These are phyloP conservation scores for Somion occarium DNA, from an alignment of 1,284 basidiomycete genomes.

Conservation along the genomic window DNA sequence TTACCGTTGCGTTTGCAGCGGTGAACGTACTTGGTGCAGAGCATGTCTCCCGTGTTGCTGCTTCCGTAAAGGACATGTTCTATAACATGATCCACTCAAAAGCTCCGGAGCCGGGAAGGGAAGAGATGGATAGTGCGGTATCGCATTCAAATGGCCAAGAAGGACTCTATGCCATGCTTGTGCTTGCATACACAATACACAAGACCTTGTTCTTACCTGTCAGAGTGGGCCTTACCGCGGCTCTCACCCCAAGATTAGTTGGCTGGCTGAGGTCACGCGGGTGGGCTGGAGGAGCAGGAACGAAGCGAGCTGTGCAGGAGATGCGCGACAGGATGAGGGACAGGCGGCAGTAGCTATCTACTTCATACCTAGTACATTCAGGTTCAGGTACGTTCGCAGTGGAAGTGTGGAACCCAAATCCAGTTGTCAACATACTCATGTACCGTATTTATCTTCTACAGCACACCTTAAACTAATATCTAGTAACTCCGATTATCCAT, in stretches of 20 bases:
- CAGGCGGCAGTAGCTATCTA: slow-evolving; percentile 19
- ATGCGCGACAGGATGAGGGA: slow-evolving; percentile 49
- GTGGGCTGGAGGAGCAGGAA: slow-evolving; percentile 69
- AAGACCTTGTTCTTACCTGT: slow-evolving; percentile 93
- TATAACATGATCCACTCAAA: slow-evolving; percentile 40
- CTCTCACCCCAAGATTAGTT: slow-evolving; percentile 82
- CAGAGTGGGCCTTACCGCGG: slow-evolving; percentile 85
- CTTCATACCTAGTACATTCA: background rate
- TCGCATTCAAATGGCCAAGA: slow-evolving; percentile 42
- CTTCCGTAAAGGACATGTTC: slow-evolving; percentile 51
- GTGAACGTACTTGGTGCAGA: slow-evolving; percentile 91
- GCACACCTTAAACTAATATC: too few relatives aligned
- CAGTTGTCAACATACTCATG: too few relatives aligned
- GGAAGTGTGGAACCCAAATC: too few relatives aligned
- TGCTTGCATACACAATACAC: slow-evolving; percentile 93
- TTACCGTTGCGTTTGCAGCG: slow-evolving; percentile 76
- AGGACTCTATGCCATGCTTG: slow-evolving; percentile 86
- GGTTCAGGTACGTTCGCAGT: slow-evolving; percentile 6
- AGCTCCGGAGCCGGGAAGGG: slow-evolving; percentile 59
- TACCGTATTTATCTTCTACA: too few relatives aligned
- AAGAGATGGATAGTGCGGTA: slow-evolving; percentile 43
- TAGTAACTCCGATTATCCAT: too few relatives aligned
- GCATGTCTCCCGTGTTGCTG: slow-evolving; percentile 70
- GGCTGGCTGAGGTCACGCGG: slow-evolving; percentile 71
- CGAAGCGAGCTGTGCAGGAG: slow-evolving; percentile 59